Conservation (phyloP, 2,329 filamentous ascomycete genomes). For the Lachnellula arida region DNA sequence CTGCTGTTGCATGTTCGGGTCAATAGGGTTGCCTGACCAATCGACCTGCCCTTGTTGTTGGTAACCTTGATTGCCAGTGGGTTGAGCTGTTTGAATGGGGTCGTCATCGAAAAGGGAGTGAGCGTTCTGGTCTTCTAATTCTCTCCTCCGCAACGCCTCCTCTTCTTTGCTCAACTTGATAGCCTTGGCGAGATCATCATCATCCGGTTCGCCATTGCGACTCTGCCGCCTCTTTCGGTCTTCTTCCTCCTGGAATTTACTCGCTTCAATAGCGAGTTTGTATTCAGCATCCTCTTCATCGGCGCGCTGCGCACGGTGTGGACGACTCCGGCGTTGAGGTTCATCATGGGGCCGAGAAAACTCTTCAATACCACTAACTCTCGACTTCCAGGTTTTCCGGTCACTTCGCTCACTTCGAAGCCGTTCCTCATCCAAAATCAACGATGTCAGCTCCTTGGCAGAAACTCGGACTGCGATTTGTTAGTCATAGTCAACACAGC, state of each 20-base stretch:
- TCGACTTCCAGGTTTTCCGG: conserved; percentile 92
- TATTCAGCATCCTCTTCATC: conserved; percentile 92
- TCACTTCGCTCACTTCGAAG: conserved; percentile 86
- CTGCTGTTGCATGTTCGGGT: conserved; percentile 72
- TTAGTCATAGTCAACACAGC: conserved; percentile 10
- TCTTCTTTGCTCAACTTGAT: conserved; percentile 94
- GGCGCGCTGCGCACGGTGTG: conserved; percentile 45
- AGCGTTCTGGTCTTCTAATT: conserved; percentile 82
- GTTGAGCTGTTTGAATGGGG: conserved; percentile 51
- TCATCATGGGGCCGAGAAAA: conserved; percentile 47
- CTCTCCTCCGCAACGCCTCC: conserved; percentile 80
- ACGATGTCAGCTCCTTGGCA: conserved; percentile 88
- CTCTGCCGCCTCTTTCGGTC: conserved; percentile 70
- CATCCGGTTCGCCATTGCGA: conserved; percentile 52
- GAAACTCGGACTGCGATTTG: conserved; percentile 75
- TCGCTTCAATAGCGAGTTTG: conserved; percentile 85
- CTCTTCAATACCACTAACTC: conserved; percentile 90
- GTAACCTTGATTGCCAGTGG: conserved; percentile 94
- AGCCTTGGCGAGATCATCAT: conserved; percentile 90
- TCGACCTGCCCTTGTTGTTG: conserved; percentile 95
- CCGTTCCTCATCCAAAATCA: conserved; percentile 91
- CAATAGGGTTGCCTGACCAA: conserved; percentile 94
- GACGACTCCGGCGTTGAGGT: conserved; percentile 42
- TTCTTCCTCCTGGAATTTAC: conserved; percentile 91
- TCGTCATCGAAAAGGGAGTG: conserved; percentile 85